Evolutionary conservation across 805 yeast species (phyloP).

Genomic region (Zygotorulaspora chibaensis): DNA sequence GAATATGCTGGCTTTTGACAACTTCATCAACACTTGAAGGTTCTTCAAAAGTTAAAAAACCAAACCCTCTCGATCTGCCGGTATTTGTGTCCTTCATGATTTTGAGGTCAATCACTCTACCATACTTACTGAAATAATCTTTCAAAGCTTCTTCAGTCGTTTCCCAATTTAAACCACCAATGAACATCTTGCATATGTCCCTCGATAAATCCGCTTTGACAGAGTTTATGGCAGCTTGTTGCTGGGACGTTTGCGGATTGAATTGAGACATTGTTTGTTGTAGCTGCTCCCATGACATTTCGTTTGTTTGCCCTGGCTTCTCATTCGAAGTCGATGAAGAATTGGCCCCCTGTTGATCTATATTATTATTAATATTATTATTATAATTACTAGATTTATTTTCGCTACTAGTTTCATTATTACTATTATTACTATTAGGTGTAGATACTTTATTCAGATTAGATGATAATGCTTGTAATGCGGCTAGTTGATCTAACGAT

Average conservation of each 20-base stretch:
- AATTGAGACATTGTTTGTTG: conserved; percentile 35
- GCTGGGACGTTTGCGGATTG: conserved; percentile 28
- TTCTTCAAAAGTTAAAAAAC: conserved; percentile 81
- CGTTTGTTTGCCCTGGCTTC: conserved; percentile 10
- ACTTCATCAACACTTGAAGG: conserved; percentile 84
- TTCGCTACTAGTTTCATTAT: conserved; percentile 15
- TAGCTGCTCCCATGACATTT: conserved; percentile 33
- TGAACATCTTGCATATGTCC: conserved; percentile 87
- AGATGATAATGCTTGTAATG: conserved; percentile 35
- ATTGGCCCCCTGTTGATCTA: conserved; percentile 6
- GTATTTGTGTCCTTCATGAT: conserved; percentile 88
- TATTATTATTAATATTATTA: conserved; percentile 8
- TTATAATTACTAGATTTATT: conserved; percentile 6
- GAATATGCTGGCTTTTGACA: conserved; percentile 75
- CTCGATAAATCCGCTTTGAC: conserved; percentile 51
- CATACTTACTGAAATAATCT: conserved; percentile 80
- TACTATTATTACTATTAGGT: conserved; percentile 18
- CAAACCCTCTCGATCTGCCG: conserved; percentile 93
- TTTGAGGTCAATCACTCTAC: conserved; percentile 81
- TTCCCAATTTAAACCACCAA: conserved; percentile 98
- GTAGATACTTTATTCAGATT: conserved; percentile 29
- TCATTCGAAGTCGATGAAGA: conserved; percentile 8
- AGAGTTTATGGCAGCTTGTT: conserved; percentile 15
- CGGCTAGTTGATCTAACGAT: conserved; percentile 34
- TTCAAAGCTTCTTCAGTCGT: conserved; percentile 84